Evolutionary conservation across 2,329 filamentous ascomycete genomes (phyloP), one percentile per base, ranked within the genome.

Genomic region (Tolypocladium endophyticum): DNA sequence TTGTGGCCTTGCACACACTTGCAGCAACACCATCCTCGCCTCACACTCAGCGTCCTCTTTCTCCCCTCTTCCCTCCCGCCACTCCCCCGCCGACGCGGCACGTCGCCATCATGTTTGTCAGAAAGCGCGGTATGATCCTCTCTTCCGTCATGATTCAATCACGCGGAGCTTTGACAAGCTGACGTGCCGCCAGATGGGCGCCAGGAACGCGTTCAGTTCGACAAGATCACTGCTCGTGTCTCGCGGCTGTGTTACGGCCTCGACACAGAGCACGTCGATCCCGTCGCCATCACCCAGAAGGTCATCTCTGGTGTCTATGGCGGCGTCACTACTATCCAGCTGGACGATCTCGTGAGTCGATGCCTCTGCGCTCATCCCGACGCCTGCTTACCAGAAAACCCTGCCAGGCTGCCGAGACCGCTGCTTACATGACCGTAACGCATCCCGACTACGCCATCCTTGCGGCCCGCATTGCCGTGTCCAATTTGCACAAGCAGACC

Each of bases 291-390:
- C 74, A 99, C 94, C 61, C 92, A 96, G 80, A 99, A 97, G 79
- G 94, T 99, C 76, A 99, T 99, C 74, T 96, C 93, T 71, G 94
- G 94, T 81, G 94, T 99, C 66, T 99, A 99, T 77, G 92, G 96
- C 71, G 94, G 94, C 75, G 94, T 99, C 58, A 97, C 91, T 55
- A 99, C 94, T 54, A 84, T 96, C 63, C 92, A 99, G 79, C 84
- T 99, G 60, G 94, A 99, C 71, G 95, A 99, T 79, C 80, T 99
- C 75, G 93, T 97, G 82, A 78, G 90, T 43, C 76, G 59, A 71
- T 61, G 35, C 52, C 18, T 11, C 18, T 23, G 16, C 11, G 20
- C 8, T 5, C 50, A 0, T 16, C 18, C 28, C 30, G 14, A 23
- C 16, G 5, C 28, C 14, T 20, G 47, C 54, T 62, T 45, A 61